Base-by-base conservation (phyloP, 73 alveolate genomes). In the Tetrahymena malaccensis region DNA sequence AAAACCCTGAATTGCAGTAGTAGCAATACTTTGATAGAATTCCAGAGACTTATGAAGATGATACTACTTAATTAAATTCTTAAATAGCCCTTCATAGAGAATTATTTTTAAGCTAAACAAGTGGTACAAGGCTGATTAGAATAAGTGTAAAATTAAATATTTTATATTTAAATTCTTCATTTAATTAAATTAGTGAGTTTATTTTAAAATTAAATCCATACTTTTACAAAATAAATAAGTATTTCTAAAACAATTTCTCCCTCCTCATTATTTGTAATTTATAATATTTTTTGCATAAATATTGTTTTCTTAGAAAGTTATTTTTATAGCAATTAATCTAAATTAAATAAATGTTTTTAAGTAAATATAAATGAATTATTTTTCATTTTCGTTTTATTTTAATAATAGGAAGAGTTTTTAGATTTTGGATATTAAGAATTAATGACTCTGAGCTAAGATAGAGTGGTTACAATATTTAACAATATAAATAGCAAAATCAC, bases 1-100 rank as follows among this genome's bases (percentile, higher is more conserved):
- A 27, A 70, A 70, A 70, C 25, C 89, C 10, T 19, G 89, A 70
- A 12, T 70, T 19, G 83, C 7, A 70, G 31, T 70, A 70, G 17
- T 7, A 70, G 25, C 25, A 70, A 33, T 70, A 70, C 40, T 70
- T 70, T 70, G 89, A 70, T 70, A 17, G 22, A 25, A 70, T 70
- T 70, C 89, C 89, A 10, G 89, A 70, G 19, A 70, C 34, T 27
- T 70, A 85, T 43, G 83, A 95, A 55, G 97, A 94, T 43, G 43
- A 70, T 27, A 70, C 98, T 35, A 93, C 96, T 38, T 98, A 98
- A 84, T 98, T 96, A 85, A 99, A 99, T 27, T 98, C 96, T 34
- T 96, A 98, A 93, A 98, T 98, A 19, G 99, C 98, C 16, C 98
- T 98, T 43, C 98, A 96, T 95, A 98, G 98, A 85, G 99, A 98